phyloP scores from a whole-genome alignment of 306 rosid genomes.

The Cucurbita moschata region DNA sequence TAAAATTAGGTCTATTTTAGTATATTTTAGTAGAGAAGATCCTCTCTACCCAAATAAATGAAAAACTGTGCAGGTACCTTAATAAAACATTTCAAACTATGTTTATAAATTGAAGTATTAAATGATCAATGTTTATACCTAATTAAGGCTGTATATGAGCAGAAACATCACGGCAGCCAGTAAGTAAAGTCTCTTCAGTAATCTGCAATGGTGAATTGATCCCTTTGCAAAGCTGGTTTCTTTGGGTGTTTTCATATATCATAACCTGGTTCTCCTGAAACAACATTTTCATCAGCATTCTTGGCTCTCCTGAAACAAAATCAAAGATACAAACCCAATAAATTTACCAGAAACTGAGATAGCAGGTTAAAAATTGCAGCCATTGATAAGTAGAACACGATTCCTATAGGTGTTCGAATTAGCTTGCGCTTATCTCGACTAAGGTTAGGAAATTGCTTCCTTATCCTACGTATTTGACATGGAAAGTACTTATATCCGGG shows the following conservation, averaged over 20 bases:
- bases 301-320: background rate
- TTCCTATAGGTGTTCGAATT: background rate
- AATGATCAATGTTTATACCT: background rate
- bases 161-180: background rate
- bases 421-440: background rate
- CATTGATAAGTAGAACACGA: background rate
- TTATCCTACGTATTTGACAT: background rate
- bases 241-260: background rate
- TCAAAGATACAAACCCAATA: background rate
- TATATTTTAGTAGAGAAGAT: background rate
- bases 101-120: background rate
- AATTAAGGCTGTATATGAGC: background rate
- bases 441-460: background rate
- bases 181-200: background rate
- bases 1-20: background rate
- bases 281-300: background rate
- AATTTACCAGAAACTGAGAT: background rate
- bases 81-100: background rate
- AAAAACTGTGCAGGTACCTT: background rate
- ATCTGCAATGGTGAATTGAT: background rate
- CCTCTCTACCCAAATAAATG: background rate
- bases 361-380: background rate
- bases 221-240: background rate
- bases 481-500: background rate
- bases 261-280: background rate